Evolutionary conservation across 1,284 basidiomycete species (phyloP).

Genomic region (Rhodotorula sp.): DNA sequence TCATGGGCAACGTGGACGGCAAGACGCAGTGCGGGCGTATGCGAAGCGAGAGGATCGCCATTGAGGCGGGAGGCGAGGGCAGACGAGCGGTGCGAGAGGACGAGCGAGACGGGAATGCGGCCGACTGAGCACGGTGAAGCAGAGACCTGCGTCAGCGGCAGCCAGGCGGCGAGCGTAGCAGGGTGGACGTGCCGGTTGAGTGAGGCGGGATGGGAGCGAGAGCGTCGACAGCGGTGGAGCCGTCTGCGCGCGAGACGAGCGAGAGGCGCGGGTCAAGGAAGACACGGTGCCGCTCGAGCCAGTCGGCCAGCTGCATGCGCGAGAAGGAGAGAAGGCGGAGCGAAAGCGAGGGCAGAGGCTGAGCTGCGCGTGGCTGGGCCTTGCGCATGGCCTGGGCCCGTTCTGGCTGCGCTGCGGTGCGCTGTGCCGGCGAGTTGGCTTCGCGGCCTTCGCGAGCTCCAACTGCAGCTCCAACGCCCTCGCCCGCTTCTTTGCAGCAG

Average conservation of each 20-base stretch:
- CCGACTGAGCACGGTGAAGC: constrained; percentile 46
- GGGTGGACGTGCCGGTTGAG: not conserved
- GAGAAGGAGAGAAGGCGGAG: not conserved
- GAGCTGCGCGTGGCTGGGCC: not conserved
- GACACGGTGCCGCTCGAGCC: constrained; percentile 5
- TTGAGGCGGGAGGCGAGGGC: constrained; percentile 14
- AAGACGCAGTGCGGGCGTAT: constrained; percentile 48
- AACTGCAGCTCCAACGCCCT: not conserved
- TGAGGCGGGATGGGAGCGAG: not conserved
- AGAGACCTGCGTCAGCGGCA: not conserved
- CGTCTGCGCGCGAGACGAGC: not conserved
- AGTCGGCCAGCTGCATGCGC: constrained; percentile 7
- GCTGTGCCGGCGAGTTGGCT: not conserved
- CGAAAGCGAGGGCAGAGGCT: not conserved
- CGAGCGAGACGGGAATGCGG: constrained; percentile 49
- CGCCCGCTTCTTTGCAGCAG: no score
- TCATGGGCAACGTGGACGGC: constrained; percentile 52
- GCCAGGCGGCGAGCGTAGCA: not conserved
- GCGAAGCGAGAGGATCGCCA: not conserved
- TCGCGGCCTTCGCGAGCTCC: not conserved
- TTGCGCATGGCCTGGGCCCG: no score
- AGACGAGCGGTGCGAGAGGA: constrained; percentile 49
- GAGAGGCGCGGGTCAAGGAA: constrained; percentile 5
- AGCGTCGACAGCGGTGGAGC: not conserved
- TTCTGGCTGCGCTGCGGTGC: no score